A percentile compares a stretch with the other conserved stretches of the same genome.
phyloP scores from a whole-genome alignment of 1,284 basidiomycete genomes.

The Serendipita sp. region DNA sequence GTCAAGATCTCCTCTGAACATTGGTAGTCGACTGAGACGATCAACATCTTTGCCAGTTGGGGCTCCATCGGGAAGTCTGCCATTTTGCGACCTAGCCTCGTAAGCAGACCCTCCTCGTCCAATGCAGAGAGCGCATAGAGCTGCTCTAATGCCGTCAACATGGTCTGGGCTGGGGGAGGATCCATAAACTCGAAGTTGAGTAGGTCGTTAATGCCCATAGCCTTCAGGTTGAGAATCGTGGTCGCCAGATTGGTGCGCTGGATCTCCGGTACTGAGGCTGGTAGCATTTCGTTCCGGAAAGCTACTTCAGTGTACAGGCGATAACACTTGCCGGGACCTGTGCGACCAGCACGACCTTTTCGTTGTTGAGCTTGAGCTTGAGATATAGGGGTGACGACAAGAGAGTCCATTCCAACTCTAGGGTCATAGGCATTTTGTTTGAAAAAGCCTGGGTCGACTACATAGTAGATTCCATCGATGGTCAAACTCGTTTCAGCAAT shows the following conservation, averaged over 20 bases:
- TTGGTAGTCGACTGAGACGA: constrained; percentile 91
- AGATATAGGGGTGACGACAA: constrained; percentile 96
- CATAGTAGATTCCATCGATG: constrained; percentile 97
- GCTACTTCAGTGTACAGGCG: constrained; percentile 95
- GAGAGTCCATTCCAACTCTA: constrained; percentile 92
- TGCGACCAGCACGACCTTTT: constrained; percentile 89
- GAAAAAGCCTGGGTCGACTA: constrained; percentile 95
- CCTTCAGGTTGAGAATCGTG: constrained; percentile 92
- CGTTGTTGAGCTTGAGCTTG: constrained; percentile 96
- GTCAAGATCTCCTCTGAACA: constrained; percentile 96
- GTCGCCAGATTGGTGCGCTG: constrained; percentile 87
- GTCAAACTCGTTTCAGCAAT: constrained; percentile 98
- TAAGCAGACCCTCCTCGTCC: constrained; percentile 92
- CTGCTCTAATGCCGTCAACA: constrained; percentile 87
- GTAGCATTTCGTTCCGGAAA: constrained; percentile 96
- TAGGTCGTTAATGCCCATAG: constrained; percentile 97
- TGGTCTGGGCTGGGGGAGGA: constrained; percentile 89
- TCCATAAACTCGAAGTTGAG: constrained; percentile 99
- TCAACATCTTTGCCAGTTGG: constrained; percentile 91
- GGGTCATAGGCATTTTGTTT: constrained; percentile 99
- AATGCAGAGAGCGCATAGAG: constrained; percentile 90
- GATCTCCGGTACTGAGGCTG: constrained; percentile 96
- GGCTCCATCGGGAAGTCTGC: constrained; percentile 99
- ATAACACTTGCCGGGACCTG: constrained; percentile 97
- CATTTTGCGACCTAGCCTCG: constrained; percentile 93